Evolutionary conservation across 1,139 yeast species (phyloP).

Genomic region (Saccharomycopsis hybrid): DNA sequence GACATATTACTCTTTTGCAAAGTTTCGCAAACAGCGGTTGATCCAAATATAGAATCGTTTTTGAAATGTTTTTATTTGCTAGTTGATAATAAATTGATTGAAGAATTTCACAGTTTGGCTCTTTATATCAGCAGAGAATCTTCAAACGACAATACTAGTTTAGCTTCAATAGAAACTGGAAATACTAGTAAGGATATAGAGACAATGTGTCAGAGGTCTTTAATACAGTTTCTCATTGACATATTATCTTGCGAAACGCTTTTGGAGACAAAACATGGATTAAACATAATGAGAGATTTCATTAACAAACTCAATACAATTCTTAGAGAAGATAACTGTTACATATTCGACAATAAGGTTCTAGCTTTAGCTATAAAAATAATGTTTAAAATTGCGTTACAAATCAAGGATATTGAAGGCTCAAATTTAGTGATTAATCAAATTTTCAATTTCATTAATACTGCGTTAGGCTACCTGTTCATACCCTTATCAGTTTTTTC

Average conservation of each 20-base stretch:
- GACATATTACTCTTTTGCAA: constrained; percentile 19
- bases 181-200: constrained; percentile 3
- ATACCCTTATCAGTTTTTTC: constrained; percentile 13
- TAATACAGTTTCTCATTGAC: constrained; percentile 14
- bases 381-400: constrained; percentile 10
- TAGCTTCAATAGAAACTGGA: background rate
- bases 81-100: constrained; percentile 11
- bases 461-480: constrained; percentile 10
- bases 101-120: constrained; percentile 4
- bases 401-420: constrained; percentile 3
- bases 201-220: constrained; percentile 6
- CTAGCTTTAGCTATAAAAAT: constrained; percentile 5
- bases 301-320: constrained; percentile 10
- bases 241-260: constrained; percentile 14
- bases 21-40: constrained; percentile 3
- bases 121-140: background rate
- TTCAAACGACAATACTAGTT: background rate
- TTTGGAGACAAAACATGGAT: constrained; percentile 1
- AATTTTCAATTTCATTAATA: constrained; percentile 17
- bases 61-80: constrained; percentile 17
- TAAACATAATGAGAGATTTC: constrained; percentile 7
- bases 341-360: constrained; percentile 11
- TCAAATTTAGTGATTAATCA: constrained; percentile 5
- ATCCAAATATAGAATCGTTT: constrained; percentile 15
- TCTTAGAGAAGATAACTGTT: constrained; percentile 1